A percentile compares a stretch with the other conserved stretches of the same genome.
These are phyloP conservation scores for Penicillium sp. DNA, from an alignment of 2,329 filamentous ascomycete species.

Conservation along the genomic window DNA sequence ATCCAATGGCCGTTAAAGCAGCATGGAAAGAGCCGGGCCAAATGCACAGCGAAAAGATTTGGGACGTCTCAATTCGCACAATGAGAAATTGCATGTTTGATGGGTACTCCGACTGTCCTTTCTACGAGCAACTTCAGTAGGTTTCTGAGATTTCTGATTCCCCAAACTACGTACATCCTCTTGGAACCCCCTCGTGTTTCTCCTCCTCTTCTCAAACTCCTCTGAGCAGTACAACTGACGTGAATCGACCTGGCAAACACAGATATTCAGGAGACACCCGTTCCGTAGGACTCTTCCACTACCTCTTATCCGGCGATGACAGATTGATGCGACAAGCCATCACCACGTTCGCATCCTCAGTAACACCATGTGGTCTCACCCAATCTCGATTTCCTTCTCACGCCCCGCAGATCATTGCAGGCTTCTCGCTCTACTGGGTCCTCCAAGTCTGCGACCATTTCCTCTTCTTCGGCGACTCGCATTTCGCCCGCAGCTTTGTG, in stretches of 20 bases:
- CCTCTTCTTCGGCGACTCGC: constrained; percentile 25
- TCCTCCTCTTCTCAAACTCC: too few relatives aligned
- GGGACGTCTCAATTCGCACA: constrained; percentile 29
- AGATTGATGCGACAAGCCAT: constrained; percentile 30
- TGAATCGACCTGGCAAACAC: too few relatives aligned
- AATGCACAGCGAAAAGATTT: constrained; percentile 18
- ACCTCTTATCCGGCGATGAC: constrained; percentile 30
- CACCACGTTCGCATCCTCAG: constrained; percentile 26
- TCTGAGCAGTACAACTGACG: too few relatives aligned
- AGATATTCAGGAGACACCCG: constrained; percentile 25
- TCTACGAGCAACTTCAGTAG: constrained; percentile 35
- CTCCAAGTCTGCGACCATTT: constrained; percentile 28
- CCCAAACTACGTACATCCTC: neutral
- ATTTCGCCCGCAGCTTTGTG: constrained; percentile 18
- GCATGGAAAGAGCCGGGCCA: constrained; percentile 15
- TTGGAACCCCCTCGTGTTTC: too few relatives aligned
- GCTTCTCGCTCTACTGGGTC: constrained; percentile 32
- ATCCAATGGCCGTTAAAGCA: constrained; percentile 31
- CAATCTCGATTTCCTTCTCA: constrained; percentile 28
- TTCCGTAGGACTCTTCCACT: constrained; percentile 26
- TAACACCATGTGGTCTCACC: constrained; percentile 24
- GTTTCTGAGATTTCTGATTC: neutral
- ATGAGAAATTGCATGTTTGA: constrained; percentile 35
- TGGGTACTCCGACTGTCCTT: constrained; percentile 32
- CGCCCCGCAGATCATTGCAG: constrained; percentile 25